Percentiles rank a stretch among this genome's conserved stretches.
These are phyloP conservation scores for Paramyrothecium roridum DNA, from an alignment of 2,329 filamentous ascomycete species.

Conservation along the genomic window DNA sequence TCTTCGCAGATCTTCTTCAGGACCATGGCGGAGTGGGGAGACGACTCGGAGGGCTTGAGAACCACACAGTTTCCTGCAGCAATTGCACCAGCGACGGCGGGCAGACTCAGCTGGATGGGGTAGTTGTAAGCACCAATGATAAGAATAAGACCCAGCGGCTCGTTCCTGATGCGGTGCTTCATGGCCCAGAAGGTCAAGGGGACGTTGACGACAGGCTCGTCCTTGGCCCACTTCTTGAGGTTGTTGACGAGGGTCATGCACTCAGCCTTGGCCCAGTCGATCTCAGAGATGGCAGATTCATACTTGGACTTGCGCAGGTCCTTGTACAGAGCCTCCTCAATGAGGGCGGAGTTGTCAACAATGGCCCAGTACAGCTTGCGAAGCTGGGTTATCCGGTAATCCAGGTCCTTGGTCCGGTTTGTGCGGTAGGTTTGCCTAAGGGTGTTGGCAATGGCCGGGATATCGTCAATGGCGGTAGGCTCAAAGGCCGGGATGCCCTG, in stretches of 20 bases:
- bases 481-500: constrained; percentile 46
- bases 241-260: constrained; percentile 76
- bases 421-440: constrained; percentile 69
- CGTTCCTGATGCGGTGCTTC: constrained; percentile 76
- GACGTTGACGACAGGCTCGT: constrained; percentile 72
- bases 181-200: constrained; percentile 65
- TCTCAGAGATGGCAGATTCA: constrained; percentile 73
- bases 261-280: constrained; percentile 77
- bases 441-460: constrained; percentile 57
- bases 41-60: constrained; percentile 85
- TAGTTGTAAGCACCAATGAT: constrained; percentile 96
- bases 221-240: constrained; percentile 77
- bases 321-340: constrained; percentile 70
- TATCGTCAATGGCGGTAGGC: constrained; percentile 63
- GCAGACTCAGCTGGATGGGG: constrained; percentile 76
- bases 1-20: constrained; percentile 75
- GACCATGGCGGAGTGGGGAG: constrained; percentile 73
- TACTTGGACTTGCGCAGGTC: constrained; percentile 77
- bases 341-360: constrained; percentile 69
- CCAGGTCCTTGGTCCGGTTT: constrained; percentile 77
- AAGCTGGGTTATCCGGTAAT: constrained; percentile 81
- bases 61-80: constrained; percentile 86
- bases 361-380: constrained; percentile 94
- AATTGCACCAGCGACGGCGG: constrained; percentile 84
- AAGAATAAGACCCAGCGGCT: constrained; percentile 79